Conservation (phyloP, 345 rosid genomes). For the Eucalyptus victrix region DNA sequence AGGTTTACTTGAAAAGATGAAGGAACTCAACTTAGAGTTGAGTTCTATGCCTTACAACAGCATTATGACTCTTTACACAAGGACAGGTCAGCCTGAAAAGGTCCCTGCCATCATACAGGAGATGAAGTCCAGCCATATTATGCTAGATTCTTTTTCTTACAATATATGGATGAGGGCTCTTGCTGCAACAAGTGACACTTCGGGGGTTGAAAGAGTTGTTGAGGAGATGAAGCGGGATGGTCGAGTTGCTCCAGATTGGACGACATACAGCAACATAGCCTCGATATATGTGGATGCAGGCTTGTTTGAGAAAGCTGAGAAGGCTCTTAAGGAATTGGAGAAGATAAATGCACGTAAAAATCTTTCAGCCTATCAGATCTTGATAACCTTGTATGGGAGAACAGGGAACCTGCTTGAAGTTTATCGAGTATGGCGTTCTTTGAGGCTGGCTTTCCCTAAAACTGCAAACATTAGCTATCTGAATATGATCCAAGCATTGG, state of each 20-base stretch:
- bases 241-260: slow-evolving; percentile 79
- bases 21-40: slow-evolving; percentile 65
- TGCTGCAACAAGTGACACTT: slow-evolving; percentile 58
- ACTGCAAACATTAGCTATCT: slow-evolving; percentile 73
- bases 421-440: slow-evolving; percentile 87
- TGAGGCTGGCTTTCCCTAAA: slow-evolving; percentile 71
- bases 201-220: slow-evolving; percentile 71
- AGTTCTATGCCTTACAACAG: slow-evolving; percentile 83
- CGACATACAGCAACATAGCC: slow-evolving; percentile 83
- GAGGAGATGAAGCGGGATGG: slow-evolving; percentile 93
- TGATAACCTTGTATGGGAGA: slow-evolving; percentile 68
- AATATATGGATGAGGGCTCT: slow-evolving; percentile 96
- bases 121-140: slow-evolving; percentile 52
- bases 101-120: slow-evolving; percentile 66
- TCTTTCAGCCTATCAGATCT: slow-evolving; percentile 68
- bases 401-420: slow-evolving; percentile 64
- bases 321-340: slow-evolving; percentile 78
- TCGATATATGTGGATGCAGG: slow-evolving; percentile 68
- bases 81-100: slow-evolving; percentile 45
- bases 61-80: slow-evolving; percentile 81
- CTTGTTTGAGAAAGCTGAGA: slow-evolving; percentile 58
- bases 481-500: slow-evolving; percentile 83
- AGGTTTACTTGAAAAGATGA: slow-evolving; percentile 73
- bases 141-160: slow-evolving; percentile 60
- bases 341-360: slow-evolving; percentile 29